These are phyloP conservation scores for Forsythia suspensa DNA, from an alignment of 257 asterid genomes.

Conservation along the genomic window DNA sequence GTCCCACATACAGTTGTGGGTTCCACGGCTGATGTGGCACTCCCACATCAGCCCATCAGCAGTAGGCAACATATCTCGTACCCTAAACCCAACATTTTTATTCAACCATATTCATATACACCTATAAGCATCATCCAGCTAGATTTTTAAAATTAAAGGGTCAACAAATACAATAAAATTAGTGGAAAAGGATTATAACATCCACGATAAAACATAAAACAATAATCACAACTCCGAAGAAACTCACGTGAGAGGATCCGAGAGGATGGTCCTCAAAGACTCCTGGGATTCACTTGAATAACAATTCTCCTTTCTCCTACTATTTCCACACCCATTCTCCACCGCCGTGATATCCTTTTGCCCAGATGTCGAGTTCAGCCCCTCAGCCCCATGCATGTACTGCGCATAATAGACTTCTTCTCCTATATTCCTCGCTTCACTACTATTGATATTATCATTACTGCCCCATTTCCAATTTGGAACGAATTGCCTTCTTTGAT, in stretches of 20 bases:
- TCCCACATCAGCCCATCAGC: no score
- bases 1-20: no score
- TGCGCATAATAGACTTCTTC: conserved; percentile 56
- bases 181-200: not conserved
- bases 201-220: not conserved
- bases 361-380: conserved; percentile 52
- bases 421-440: conserved; percentile 50
- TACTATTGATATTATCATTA: conserved; percentile 20
- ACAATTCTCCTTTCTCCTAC: conserved; percentile 69
- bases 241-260: conserved; percentile 87
- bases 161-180: not conserved
- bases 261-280: conserved; percentile 68
- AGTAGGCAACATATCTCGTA: no score
- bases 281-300: conserved; percentile 64
- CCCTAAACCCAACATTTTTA: not conserved
- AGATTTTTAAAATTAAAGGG: not conserved
- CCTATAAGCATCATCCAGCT: conserved; percentile 13
- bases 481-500: conserved; percentile 50
- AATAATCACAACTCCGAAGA: conserved; percentile 8
- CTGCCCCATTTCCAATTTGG: conserved; percentile 41
- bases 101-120: not conserved
- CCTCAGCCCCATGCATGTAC: conserved; percentile 54
- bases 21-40: no score
- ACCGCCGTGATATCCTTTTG: conserved; percentile 45
- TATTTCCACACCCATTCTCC: conserved; percentile 66